Evolutionary conservation across 2,329 filamentous ascomycete species (phyloP), one percentile per base, ranked within the genome.

Genomic region (Hymenoscyphus linearis): DNA sequence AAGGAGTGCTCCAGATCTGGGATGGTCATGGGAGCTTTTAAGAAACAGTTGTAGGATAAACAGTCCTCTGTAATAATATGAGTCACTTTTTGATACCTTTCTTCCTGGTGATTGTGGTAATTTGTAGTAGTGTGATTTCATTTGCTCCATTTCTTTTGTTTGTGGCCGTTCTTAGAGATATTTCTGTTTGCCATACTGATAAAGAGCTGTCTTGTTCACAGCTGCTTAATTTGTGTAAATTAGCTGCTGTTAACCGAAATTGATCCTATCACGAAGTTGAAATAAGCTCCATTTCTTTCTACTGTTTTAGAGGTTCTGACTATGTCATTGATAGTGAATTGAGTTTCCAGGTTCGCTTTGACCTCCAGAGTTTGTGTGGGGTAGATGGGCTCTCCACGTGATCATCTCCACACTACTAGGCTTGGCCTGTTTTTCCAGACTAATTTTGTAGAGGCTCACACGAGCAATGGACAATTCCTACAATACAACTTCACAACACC

Each of bases 11-110:
- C 61, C 61, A 50, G 63, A 60, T 65, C 57, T 44, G 52, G 60
- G 9, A 57, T 44, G 59, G 60, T 66, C 53, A 55, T 55, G 60
- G 44, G 65, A 62, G 65, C 64, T 64, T 52, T 58, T n/a, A n/a
- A 66, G 59, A 53, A 67, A 66, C 62, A 67, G 62, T 61, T 71
- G 68, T 70, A 70, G 69, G 70, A 69, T 66, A 70, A 66, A 69
- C 66, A 71, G 68, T 62, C 68, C 66, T 67, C 7, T 47, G 64
- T 67, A 66, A 62, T 66, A 66, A 60, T 27, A 64, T 57, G 44
- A 52, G 55, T 55, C 58, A 55, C 56, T 27, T 37, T 26, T 56
- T 16, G 34, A 40, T 18, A 10, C 9, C 27, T 53, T 44, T 13
- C 5, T 18, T 44, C 47, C 9, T 53, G 3, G 18, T 12, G 44